Evolutionary conservation across 163 green algal species (phyloP), one percentile per base, ranked within the genome.

Genomic region (Scenedesmus sp.): DNA sequence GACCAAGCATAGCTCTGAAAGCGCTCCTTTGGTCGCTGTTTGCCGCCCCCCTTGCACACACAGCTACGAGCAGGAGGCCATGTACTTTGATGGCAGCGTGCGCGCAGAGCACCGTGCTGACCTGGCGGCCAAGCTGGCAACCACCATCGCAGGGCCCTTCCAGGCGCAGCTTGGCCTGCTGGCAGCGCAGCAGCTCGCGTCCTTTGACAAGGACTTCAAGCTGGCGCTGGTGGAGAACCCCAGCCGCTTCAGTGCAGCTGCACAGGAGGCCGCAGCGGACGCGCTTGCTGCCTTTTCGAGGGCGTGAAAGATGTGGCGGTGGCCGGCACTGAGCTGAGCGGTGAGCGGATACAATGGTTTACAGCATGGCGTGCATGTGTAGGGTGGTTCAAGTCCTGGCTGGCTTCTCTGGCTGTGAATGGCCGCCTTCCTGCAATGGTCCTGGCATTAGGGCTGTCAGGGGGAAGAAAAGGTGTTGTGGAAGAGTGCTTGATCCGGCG

Each of bases 41-140:
- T 51, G 37, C 73, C 35, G 73, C 37, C 24, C 6, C 15, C 1
- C 13, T 33, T 73, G 24, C 30, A 4, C 44, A 56, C 44, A 73
- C 94, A 97, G 96, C 43, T 99, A 99, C 90, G 96, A 99, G 78
- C 94, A 96, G 70, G 98, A 99, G 90, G 97, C 98, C 22, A 92
- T 94, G 49, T 99, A 99, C 89, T 99, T 99, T 95, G 97, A 99
- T 86, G 80, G 88, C 16, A 81, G 80, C 6, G 97, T 99, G 73
- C 93, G 96, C 37, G 86, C 91, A 24, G 94, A 94, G 80, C 98
- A 98, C 94, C 91, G 93, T 18, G 82, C 76, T 30, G 96, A 97
- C 81, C 95, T 99, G 90, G 43, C 90, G 4, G 56, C 68, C 44
- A 85, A 93, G 30, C 68, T 97, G 51, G 51, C 82, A 7, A 85